phyloP scores from a whole-genome alignment of 352 stramenopile species.

The Phytophthora sojae region DNA sequence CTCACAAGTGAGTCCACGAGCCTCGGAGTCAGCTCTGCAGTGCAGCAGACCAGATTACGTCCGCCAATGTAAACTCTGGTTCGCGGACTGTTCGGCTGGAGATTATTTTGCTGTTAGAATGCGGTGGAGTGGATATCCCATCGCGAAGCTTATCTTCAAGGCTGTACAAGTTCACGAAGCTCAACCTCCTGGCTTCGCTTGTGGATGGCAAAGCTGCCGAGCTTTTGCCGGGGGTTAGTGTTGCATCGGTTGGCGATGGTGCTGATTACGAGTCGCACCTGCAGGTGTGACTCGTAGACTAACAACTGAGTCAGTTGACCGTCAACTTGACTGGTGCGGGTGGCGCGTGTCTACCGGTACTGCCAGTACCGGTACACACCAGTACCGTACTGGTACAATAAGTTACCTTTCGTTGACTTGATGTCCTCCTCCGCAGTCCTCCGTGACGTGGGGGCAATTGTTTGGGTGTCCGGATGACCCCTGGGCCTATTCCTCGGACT shows the following conservation, averaged over 20 bases:
- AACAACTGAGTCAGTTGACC: not conserved
- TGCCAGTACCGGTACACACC: no score
- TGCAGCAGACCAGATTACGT: slow-evolving; percentile 1
- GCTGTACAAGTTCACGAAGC: slow-evolving; percentile 8
- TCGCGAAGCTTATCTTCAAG: slow-evolving; percentile 12
- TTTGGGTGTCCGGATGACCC: slow-evolving; percentile 1
- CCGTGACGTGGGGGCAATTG: not conserved
- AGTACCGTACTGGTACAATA: no score
- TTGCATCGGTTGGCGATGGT: not conserved
- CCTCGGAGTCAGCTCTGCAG: not conserved
- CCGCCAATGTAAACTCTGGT: not conserved
- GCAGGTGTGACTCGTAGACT: no score
- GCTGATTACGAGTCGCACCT: no score
- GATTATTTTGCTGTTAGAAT: slow-evolving; percentile 31
- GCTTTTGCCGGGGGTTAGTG: slow-evolving; percentile 9
- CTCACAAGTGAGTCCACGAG: slow-evolving; percentile 9
- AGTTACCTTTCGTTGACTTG: no score
- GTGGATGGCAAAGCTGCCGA: not conserved
- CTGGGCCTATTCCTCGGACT: not conserved
- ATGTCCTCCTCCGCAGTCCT: no score
- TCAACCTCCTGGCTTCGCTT: not conserved
- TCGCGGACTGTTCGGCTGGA: not conserved
- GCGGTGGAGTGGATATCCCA: slow-evolving; percentile 5
- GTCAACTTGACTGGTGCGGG: no score
- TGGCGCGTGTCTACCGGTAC: no score